Percentiles rank a stretch among this genome's conserved stretches.
Conservation (phyloP, 1,284 basidiomycete genomes). For the Erythrobasidium hasegawianum region DNA sequence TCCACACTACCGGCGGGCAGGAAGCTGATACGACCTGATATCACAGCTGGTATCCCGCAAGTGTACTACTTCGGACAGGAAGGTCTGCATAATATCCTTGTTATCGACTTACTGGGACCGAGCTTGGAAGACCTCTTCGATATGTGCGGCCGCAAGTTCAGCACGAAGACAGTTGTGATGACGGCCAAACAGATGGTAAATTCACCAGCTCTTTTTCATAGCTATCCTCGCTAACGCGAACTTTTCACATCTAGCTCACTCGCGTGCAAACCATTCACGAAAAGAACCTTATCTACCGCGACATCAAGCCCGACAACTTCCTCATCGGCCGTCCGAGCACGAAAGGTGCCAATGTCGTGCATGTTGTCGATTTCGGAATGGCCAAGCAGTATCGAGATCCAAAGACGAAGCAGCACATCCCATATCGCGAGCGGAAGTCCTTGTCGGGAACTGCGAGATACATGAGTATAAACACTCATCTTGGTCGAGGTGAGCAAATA, state of each 20-base stretch:
- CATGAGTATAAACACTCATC: slow-evolving; percentile 96
- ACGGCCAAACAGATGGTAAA: slow-evolving; percentile 91
- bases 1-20: slow-evolving; percentile 16
- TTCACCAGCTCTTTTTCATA: slow-evolving; percentile 27
- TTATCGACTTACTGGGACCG: slow-evolving; percentile 90
- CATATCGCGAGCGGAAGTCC: slow-evolving; percentile 91
- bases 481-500: slow-evolving; percentile 71
- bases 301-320: slow-evolving; percentile 98
- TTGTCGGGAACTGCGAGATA: slow-evolving; percentile 85
- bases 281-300: slow-evolving; percentile 93
- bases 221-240: no score
- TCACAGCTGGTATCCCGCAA: slow-evolving; percentile 78
- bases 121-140: slow-evolving; percentile 92
- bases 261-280: slow-evolving; percentile 94
- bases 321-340: slow-evolving; percentile 85
- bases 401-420: slow-evolving; percentile 95
- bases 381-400: slow-evolving; percentile 96
- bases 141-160: slow-evolving; percentile 92
- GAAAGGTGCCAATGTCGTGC: slow-evolving; percentile 77
- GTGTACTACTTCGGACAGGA: slow-evolving; percentile 98
- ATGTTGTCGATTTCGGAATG: slow-evolving; percentile 93
- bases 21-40: slow-evolving; percentile 1
- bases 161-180: slow-evolving; percentile 94
- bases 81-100: slow-evolving; percentile 93
- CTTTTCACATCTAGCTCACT: slow-evolving; percentile 60